phyloP scores from a whole-genome alignment of 2,329 filamentous ascomycete species.

The Fusarium penzigii region DNA sequence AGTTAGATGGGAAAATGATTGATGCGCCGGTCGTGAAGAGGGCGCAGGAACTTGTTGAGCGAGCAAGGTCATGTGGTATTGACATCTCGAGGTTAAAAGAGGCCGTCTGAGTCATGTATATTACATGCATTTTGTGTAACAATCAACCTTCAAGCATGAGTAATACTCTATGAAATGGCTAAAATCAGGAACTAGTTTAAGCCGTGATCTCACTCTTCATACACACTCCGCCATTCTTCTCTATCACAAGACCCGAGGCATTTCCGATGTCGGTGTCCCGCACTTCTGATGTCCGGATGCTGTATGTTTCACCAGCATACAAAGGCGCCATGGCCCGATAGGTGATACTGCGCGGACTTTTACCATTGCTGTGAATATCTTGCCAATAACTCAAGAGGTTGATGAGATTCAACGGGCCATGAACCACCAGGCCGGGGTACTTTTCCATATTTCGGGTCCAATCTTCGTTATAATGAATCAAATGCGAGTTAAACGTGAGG shows the following conservation, averaged over 20 bases:
- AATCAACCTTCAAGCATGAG: too few species aligned
- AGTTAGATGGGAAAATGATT: slow-evolving; percentile 8
- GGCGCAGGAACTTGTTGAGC: slow-evolving; percentile 1
- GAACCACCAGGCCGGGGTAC: slow-evolving; percentile 73
- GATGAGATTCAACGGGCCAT: slow-evolving; percentile 76
- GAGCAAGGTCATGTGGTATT: slow-evolving; percentile 2
- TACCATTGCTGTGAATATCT: slow-evolving; percentile 45
- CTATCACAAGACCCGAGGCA: slow-evolving; percentile 49
- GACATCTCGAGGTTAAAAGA: not conserved
- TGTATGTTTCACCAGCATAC: slow-evolving; percentile 66
- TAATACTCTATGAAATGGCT: too few species aligned
- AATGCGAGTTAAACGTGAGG: slow-evolving; percentile 82
- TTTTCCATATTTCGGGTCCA: slow-evolving; percentile 68
- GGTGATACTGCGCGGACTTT: slow-evolving; percentile 44
- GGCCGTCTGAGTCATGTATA: too few species aligned
- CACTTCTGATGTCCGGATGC: slow-evolving; percentile 55
- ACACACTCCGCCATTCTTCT: slow-evolving; percentile 38
- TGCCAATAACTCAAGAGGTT: slow-evolving; percentile 70
- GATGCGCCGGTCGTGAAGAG: slow-evolving; percentile 7
- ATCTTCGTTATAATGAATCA: slow-evolving; percentile 75
- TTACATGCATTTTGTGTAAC: too few species aligned
- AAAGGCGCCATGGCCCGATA: slow-evolving; percentile 72
- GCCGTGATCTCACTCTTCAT: slow-evolving; percentile 38
- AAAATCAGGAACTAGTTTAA: too few species aligned
- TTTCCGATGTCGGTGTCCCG: slow-evolving; percentile 34